These are phyloP conservation scores for Sanguinoderma infundibulare DNA, from an alignment of 1,284 basidiomycete genomes.

Conservation along the genomic window DNA sequence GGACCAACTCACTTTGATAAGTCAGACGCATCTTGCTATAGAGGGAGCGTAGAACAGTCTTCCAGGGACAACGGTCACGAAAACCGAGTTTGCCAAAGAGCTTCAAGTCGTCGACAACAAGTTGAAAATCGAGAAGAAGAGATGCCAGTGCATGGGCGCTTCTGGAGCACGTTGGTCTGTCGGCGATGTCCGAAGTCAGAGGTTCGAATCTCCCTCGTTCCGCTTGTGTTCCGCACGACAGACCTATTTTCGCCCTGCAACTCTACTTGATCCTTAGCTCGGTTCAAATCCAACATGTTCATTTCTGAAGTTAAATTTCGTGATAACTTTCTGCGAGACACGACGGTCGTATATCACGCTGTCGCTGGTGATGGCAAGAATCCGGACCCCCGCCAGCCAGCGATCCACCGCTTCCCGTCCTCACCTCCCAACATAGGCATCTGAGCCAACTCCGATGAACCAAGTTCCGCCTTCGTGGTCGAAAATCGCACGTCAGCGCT, in stretches of 20 bases:
- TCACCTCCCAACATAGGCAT: constrained; percentile 2
- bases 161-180: too few relatives aligned
- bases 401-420: constrained; percentile 3
- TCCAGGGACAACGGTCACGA: too few relatives aligned
- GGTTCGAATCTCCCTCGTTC: background rate
- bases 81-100: background rate
- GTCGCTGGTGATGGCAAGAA: constrained; percentile 4
- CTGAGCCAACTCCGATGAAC: background rate
- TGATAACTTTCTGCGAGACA: background rate
- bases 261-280: too few relatives aligned
- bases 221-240: too few relatives aligned
- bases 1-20: too few relatives aligned
- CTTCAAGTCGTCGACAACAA: background rate
- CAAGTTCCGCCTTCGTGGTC: constrained; percentile 8
- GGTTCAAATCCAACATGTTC: too few relatives aligned
- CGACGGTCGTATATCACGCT: background rate
- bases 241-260: too few relatives aligned
- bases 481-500: constrained; percentile 3
- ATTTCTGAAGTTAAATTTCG: too few relatives aligned
- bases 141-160: background rate
- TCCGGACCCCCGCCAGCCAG: constrained; percentile 9
- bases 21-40: too few relatives aligned
- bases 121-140: background rate
- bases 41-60: too few relatives aligned
- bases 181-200: background rate